Evolutionary conservation across 495 filamentous ascomycete genomes (phyloP).

Genomic region (Collariella sp.): DNA sequence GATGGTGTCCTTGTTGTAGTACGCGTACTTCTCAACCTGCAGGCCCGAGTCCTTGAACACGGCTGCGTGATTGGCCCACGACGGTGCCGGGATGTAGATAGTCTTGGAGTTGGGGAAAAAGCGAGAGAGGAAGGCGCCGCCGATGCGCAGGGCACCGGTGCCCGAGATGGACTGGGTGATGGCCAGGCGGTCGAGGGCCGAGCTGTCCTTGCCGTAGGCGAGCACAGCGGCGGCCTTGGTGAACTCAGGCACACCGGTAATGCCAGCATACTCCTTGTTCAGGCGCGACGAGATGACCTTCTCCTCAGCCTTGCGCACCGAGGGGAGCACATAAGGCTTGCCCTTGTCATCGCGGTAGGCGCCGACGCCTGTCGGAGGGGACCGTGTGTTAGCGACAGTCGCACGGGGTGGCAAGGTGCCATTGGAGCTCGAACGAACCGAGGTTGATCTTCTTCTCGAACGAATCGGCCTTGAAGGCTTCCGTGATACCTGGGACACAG

Average conservation of each 20-base stretch:
- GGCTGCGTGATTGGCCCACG: conserved; percentile 96
- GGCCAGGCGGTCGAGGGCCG: conserved; percentile 70
- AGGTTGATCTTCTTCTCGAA: conserved; percentile 95
- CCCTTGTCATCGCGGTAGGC: conserved; percentile 90
- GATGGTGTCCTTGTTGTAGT: conserved; percentile 99
- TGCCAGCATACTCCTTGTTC: conserved; percentile 97
- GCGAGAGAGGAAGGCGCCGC: conserved; percentile 81
- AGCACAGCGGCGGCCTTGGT: conserved; percentile 83
- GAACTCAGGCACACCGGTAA: conserved; percentile 91
- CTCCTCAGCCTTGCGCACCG: conserved; percentile 81
- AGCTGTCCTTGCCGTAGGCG: conserved; percentile 76
- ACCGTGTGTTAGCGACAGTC: conserved; percentile 14
- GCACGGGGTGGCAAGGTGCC: not conserved
- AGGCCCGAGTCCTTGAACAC: conserved; percentile 92
- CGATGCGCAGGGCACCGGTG: conserved; percentile 90
- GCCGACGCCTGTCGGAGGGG: conserved; percentile 50
- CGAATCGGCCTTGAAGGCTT: conserved; percentile 95
- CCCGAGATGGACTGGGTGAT: conserved; percentile 98
- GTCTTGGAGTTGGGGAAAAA: conserved; percentile 86
- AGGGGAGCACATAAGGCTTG: conserved; percentile 95
- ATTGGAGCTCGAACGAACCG: conserved; percentile 39
- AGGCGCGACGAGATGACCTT: conserved; percentile 65
- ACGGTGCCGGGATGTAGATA: conserved; percentile 90
- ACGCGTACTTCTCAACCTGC: conserved; percentile 86
- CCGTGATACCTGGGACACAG: conserved; percentile 67